Evolutionary conservation across 2,329 filamentous ascomycete genomes (phyloP), one percentile per base, ranked within the genome.

Genomic region (Coniosporium tulheliwenetii): DNA sequence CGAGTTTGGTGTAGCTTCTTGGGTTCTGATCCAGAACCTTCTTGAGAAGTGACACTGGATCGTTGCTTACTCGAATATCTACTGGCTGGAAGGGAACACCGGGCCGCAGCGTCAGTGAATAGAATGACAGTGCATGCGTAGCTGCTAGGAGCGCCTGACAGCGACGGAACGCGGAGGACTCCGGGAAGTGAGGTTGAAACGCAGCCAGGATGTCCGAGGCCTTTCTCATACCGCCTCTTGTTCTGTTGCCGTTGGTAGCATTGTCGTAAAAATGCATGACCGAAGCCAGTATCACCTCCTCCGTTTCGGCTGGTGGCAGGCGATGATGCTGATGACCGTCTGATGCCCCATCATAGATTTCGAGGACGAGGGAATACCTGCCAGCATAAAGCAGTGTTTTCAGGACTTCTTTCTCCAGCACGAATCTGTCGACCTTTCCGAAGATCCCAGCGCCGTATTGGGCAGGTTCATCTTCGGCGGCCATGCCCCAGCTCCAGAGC

Each of bases 61-160:
- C 84, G 1, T 72, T 64, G 52, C 82, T 81, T 13, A 85, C 78
- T n/a, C 84, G 75, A 15, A 91, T 72, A 36, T 80, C 76, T 29
- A 87, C 79, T 1, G 84, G 84, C 38, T 77, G 79, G 49, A 91
- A 87, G 0, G 82, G 81, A 42, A 87, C 80, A 37, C 81, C 81
- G 50, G 86, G 81, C 47, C 84, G 85, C 10, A 91, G 67, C 0
- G 80, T 82, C 4, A 93, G 67, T 2, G 81, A 77, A 54, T 89
- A 91, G 44, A 80, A 75, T 14, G 81, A 81, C 38, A 91, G 64
- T 1, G 76, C 69, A 57, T 91, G 81, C 0, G 84, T 87, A 3
- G 83, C 81, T 45, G 68, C 70, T 8, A 89, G 62, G 2, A 93
- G 63, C 5, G 79, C 72, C 39, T 78, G 72, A 3, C 77, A 69